Conservation (phyloP, 2,329 filamentous ascomycete genomes). For the Fusarium agapanthi region DNA sequence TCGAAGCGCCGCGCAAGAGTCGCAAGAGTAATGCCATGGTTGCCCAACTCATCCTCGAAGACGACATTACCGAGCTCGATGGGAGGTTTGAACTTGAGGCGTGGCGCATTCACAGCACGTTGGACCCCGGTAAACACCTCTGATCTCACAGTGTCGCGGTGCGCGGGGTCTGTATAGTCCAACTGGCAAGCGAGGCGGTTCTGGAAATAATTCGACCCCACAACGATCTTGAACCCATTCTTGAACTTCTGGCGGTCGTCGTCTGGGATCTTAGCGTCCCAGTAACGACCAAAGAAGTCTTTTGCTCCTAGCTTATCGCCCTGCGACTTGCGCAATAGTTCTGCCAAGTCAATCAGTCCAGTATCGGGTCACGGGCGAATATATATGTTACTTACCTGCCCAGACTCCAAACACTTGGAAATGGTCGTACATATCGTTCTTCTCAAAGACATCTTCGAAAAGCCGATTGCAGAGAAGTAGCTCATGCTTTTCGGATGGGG, state of each 20-base stretch:
- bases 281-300: not conserved
- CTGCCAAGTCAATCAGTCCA: not conserved
- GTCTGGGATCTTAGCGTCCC: not conserved
- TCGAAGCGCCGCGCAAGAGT: too few species aligned
- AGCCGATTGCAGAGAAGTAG: not conserved
- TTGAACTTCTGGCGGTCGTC: fast-evolving
- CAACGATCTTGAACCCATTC: not conserved
- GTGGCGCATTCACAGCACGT: not conserved
- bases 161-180: fast-evolving
- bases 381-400: not conserved
- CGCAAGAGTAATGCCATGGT: too few species aligned
- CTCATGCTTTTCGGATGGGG: too few species aligned
- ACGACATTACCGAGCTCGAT: fast-evolving
- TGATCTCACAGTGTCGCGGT: not conserved
- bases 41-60: not conserved
- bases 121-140: not conserved
- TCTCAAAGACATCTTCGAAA: fast-evolving
- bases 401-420: fast-evolving
- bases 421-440: fast-evolving
- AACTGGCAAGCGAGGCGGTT: too few species aligned
- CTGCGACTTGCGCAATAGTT: not conserved
- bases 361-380: not conserved
- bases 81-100: not conserved
- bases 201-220: not conserved
- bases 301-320: not conserved